Conservation (phyloP, 1,284 basidiomycete genomes). For the Cutaneotrichosporon spelunceum region DNA sequence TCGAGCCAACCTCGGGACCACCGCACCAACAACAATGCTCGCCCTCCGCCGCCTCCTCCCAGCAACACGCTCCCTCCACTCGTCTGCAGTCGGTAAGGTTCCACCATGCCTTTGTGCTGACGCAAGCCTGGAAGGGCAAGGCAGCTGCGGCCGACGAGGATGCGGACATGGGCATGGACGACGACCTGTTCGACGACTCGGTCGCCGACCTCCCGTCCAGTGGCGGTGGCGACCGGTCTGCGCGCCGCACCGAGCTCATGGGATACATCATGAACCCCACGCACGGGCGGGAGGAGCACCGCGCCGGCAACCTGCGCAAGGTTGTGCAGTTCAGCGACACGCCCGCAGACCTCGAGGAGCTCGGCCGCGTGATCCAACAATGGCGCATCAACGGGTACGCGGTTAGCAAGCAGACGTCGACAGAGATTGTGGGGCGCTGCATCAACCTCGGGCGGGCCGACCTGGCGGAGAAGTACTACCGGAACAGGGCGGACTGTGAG, state of each 20-base stretch:
- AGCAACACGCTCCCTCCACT: conserved; percentile 19
- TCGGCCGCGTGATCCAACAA: conserved; percentile 17
- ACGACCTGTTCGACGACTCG: conserved; percentile 20
- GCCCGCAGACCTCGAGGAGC: conserved; percentile 20
- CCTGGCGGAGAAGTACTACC: conserved; percentile 19
- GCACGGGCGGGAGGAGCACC: conserved; percentile 8
- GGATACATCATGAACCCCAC: conserved; percentile 11
- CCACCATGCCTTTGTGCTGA: not conserved
- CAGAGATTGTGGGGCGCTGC: conserved; percentile 27
- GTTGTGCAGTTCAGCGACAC: conserved; percentile 22
- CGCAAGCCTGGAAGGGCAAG: conserved; percentile 17
- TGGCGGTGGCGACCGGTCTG: conserved; percentile 11
- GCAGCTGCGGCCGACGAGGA: conserved; percentile 14
- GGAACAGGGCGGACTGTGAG: conserved; percentile 22
- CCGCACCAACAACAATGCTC: conserved; percentile 17
- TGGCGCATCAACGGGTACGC: conserved; percentile 20
- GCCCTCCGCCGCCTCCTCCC: conserved; percentile 21
- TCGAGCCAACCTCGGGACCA: not conserved
- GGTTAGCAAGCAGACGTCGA: conserved; percentile 23
- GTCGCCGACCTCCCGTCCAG: not conserved
- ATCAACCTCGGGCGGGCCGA: conserved; percentile 25
- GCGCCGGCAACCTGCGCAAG: conserved; percentile 24
- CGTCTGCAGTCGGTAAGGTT: conserved; percentile 12
- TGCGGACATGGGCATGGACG: conserved; percentile 13
- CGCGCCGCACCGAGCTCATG: conserved; percentile 9